Evolutionary conservation across 768 basidiomycete species (phyloP).

Genomic region (Pulveroboletus sp.): DNA sequence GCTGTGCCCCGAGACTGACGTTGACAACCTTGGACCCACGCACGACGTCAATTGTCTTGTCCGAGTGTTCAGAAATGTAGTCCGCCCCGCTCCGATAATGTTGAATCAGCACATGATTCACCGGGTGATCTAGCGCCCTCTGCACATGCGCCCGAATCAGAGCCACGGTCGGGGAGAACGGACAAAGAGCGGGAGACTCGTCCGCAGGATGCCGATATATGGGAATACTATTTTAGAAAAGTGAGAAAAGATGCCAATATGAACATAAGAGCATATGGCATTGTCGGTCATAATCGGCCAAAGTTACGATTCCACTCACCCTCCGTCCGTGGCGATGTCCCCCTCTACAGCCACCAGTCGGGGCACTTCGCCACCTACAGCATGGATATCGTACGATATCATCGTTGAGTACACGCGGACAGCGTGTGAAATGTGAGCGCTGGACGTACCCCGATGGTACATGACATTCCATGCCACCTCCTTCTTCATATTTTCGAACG

Average conservation of each 20-base stretch:
- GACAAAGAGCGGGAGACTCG: conserved; percentile 63
- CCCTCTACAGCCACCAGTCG: conserved; percentile 64
- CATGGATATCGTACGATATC: neutral
- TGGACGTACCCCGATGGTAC: conserved; percentile 63
- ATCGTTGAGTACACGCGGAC: neutral
- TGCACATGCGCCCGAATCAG: conserved; percentile 65
- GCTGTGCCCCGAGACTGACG: conserved; percentile 75
- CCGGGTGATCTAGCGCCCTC: conserved; percentile 54
- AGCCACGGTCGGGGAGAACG: conserved; percentile 68
- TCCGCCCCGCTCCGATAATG: conserved; percentile 76
- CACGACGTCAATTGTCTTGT: conserved; percentile 83
- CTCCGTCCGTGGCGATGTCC: conserved; percentile 47
- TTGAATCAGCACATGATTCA: conserved; percentile 85
- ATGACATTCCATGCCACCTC: conserved; percentile 76
- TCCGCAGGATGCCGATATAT: conserved; percentile 84
- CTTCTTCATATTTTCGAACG: conserved; percentile 54
- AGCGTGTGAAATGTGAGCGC: neutral
- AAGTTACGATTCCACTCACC: conserved; percentile 32
- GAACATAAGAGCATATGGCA: neutral
- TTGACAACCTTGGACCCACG: conserved; percentile 75
- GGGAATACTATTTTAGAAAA: conserved; percentile 49
- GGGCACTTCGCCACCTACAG: conserved; percentile 69
- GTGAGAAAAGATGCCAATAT: neutral
- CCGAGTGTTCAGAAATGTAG: conserved; percentile 84
- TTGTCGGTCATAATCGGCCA: conserved; percentile 10